Evolutionary conservation across 2,329 filamentous ascomycete species (phyloP).

Genomic region (Colletotrichum sp.): DNA sequence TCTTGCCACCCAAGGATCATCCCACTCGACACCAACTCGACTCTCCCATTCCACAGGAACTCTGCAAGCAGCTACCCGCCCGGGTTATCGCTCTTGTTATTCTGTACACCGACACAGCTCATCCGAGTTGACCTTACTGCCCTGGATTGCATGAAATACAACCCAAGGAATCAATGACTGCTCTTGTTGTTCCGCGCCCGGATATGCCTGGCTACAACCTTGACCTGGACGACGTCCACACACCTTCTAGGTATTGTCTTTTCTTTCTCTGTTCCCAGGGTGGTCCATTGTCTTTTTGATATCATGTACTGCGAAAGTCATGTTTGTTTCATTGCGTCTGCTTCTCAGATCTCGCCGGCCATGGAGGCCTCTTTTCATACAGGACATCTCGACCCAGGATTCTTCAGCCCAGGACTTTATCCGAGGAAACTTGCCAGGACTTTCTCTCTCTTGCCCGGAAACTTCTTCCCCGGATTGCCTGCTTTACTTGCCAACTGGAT

Average conservation of each 20-base stretch:
- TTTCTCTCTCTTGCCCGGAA: neutral
- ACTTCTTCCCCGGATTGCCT: neutral
- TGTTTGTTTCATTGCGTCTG: constrained; percentile 29
- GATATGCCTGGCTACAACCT: constrained; percentile 61
- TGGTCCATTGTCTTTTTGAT: constrained; percentile 41
- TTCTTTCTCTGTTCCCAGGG: constrained; percentile 50
- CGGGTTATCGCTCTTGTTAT: constrained; percentile 1
- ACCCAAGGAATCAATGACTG: constrained; percentile 54
- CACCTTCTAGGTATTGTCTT: constrained; percentile 68
- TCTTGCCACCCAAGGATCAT: constrained; percentile 24
- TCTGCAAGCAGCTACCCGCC: constrained; percentile 13
- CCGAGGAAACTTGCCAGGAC: constrained; percentile 8
- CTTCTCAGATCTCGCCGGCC: constrained; percentile 18
- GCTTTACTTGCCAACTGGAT: neutral
- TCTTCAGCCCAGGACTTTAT: neutral
- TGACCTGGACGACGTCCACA: constrained; percentile 65
- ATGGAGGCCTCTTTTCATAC: neutral
- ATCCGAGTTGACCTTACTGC: constrained; percentile 12
- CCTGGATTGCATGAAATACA: constrained; percentile 27
- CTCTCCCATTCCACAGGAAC: constrained; percentile 7
- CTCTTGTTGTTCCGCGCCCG: constrained; percentile 52
- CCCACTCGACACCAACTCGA: constrained; percentile 11
- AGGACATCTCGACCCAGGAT: constrained; percentile 16
- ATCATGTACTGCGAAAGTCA: constrained; percentile 31
- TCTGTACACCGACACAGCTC: constrained; percentile 13